These are phyloP conservation scores for Tylopilus rubrobrunneus DNA, from an alignment of 768 basidiomycete species.

Conservation along the genomic window DNA sequence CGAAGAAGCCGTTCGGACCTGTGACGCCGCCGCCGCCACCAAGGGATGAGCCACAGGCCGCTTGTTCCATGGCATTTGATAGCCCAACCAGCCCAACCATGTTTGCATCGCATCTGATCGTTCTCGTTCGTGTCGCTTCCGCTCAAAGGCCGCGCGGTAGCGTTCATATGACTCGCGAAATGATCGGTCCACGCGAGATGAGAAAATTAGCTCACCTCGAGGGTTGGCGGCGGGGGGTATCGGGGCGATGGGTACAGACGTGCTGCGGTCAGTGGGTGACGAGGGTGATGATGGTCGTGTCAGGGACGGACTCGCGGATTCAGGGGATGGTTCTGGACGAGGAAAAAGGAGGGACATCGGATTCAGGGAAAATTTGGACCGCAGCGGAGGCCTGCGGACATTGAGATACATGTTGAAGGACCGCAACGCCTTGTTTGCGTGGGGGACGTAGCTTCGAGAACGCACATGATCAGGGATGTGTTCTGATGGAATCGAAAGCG, in stretches of 20 bases:
- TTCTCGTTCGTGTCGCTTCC: slow-evolving; percentile 63
- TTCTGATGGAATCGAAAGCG: slow-evolving; percentile 8
- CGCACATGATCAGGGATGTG: slow-evolving; percentile 11
- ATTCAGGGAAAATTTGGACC: slow-evolving; percentile 49
- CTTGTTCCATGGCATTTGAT: slow-evolving; percentile 30
- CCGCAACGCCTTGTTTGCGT: slow-evolving; percentile 87
- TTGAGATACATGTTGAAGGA: slow-evolving; percentile 98
- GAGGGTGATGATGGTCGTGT: slow-evolving; percentile 29
- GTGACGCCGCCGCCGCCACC: slow-evolving; percentile 9
- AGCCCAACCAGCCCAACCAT: slow-evolving; percentile 29
- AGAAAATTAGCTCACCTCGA: slow-evolving; percentile 95
- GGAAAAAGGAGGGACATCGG: slow-evolving; percentile 38
- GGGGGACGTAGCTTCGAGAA: slow-evolving; percentile 81
- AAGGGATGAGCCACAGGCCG: slow-evolving; percentile 2
- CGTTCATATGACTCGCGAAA: slow-evolving; percentile 94
- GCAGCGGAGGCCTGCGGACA: slow-evolving; percentile 75
- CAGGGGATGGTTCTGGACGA: slow-evolving; percentile 24
- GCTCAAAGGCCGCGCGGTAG: slow-evolving; percentile 84
- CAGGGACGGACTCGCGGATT: slow-evolving; percentile 19
- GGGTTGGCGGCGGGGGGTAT: slow-evolving; percentile 89
- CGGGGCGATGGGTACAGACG: slow-evolving; percentile 50
- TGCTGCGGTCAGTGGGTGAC: slow-evolving; percentile 37
- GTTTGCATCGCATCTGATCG: slow-evolving; percentile 32
- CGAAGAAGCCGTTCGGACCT: slow-evolving; percentile 21
- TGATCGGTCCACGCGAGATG: slow-evolving; percentile 71